Evolutionary conservation across 2,329 filamentous ascomycete species (phyloP).

Genomic region (Fusarium sarcochroum): DNA sequence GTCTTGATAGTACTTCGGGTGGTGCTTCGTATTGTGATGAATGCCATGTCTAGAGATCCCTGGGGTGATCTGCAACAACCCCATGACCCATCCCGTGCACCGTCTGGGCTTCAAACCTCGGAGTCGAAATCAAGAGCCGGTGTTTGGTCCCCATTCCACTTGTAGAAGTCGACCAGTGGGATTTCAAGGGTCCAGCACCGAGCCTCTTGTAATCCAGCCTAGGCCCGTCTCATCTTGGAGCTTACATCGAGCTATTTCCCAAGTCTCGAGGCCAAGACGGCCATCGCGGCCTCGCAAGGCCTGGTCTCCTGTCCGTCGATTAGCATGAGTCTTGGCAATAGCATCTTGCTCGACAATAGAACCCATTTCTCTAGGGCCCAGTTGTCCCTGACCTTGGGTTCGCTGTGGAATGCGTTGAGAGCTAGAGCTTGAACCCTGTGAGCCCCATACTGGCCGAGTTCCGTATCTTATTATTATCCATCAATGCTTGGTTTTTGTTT

Average conservation of each 20-base stretch:
- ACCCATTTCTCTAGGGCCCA: slow-evolving; percentile 14
- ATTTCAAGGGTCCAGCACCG: slow-evolving; percentile 13
- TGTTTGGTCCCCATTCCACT: slow-evolving; percentile 19
- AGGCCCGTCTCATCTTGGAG: slow-evolving; percentile 13
- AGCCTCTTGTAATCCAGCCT: slow-evolving; percentile 18
- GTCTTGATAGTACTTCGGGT: slow-evolving; percentile 10
- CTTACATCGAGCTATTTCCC: slow-evolving; percentile 10
- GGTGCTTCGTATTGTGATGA: slow-evolving; percentile 19
- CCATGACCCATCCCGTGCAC: slow-evolving; percentile 24
- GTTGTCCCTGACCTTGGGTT: slow-evolving; percentile 21
- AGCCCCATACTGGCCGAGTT: slow-evolving; percentile 11
- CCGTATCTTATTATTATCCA: slow-evolving; percentile 8
- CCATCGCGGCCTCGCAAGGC: neutral
- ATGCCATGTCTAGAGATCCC: slow-evolving; percentile 18
- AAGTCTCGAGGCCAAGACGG: slow-evolving; percentile 13
- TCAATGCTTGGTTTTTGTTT: slow-evolving; percentile 2
- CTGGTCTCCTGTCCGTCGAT: neutral
- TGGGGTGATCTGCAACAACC: slow-evolving; percentile 20
- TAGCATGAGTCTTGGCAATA: slow-evolving; percentile 21
- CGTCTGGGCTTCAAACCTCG: slow-evolving; percentile 6
- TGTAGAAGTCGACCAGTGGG: slow-evolving; percentile 12
- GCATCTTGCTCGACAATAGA: neutral
- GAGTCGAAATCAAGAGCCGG: slow-evolving; percentile 6
- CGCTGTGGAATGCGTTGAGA: slow-evolving; percentile 36
- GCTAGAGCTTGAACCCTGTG: neutral